These are phyloP conservation scores for Alternaria hordeiaustralica DNA, from an alignment of 2,329 filamentous ascomycete species.

Conservation along the genomic window DNA sequence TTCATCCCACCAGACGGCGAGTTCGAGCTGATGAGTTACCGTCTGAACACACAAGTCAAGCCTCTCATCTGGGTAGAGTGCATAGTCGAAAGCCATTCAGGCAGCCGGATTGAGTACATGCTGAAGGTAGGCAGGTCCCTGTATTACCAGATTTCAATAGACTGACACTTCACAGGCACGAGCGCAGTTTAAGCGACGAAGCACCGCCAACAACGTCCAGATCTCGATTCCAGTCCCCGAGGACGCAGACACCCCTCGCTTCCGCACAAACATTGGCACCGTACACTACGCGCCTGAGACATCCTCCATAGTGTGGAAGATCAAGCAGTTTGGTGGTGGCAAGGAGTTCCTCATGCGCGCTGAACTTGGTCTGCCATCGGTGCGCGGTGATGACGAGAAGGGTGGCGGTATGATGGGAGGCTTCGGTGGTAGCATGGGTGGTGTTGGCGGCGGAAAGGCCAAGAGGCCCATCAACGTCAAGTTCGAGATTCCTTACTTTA, in stretches of 20 bases:
- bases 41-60: slow-evolving; percentile 97
- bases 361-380: slow-evolving; percentile 90
- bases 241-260: slow-evolving; percentile 93
- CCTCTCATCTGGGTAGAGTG: slow-evolving; percentile 99
- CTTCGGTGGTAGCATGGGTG: slow-evolving; percentile 96
- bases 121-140: slow-evolving; percentile 68
- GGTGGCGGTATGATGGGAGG: slow-evolving; percentile 98
- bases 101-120: slow-evolving; percentile 98
- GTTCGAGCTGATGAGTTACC: slow-evolving; percentile 99
- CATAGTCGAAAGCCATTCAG: slow-evolving; percentile 93
- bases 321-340: slow-evolving; percentile 98
- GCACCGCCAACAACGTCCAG: slow-evolving; percentile 98
- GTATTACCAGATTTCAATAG: background rate
- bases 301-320: slow-evolving; percentile 99
- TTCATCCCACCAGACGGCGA: slow-evolving; percentile 99
- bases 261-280: slow-evolving; percentile 95
- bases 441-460: slow-evolving; percentile 78
- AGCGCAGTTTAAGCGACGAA: slow-evolving; percentile 96
- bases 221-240: slow-evolving; percentile 97
- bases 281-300: slow-evolving; percentile 98
- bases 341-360: slow-evolving; percentile 99
- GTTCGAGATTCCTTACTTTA: slow-evolving; percentile 99
- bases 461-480: slow-evolving; percentile 99
- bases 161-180: slow-evolving; percentile 64
- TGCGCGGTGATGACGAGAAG: slow-evolving; percentile 92